Conservation (phyloP, 768 basidiomycete genomes). For the Collybia mongolica region DNA sequence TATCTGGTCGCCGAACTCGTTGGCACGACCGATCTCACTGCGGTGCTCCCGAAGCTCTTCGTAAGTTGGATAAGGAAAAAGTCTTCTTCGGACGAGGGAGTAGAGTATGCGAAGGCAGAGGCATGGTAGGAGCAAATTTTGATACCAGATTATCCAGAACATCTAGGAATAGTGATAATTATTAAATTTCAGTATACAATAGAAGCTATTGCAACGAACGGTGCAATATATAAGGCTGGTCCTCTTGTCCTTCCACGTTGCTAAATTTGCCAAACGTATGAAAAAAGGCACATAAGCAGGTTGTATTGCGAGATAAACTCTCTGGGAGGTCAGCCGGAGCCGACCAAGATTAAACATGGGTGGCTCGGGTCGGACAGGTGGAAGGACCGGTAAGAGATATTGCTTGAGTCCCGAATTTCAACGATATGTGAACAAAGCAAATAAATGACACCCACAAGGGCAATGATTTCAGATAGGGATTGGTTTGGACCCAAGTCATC, state of each 20-base stretch:
- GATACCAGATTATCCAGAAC: constrained; percentile 66
- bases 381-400: constrained; percentile 47
- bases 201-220: constrained; percentile 33
- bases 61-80: constrained; percentile 56
- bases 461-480: not conserved
- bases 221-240: constrained; percentile 49
- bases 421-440: constrained; percentile 47
- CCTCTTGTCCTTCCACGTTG: constrained; percentile 52
- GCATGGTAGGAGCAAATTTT: constrained; percentile 53
- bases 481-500: not conserved
- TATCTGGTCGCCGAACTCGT: constrained; percentile 50
- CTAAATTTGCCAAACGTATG: constrained; percentile 35
- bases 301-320: constrained; percentile 53
- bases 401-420: constrained; percentile 46
- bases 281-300: constrained; percentile 50
- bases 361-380: constrained; percentile 32
- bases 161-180: constrained; percentile 28
- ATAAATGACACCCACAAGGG: too few species aligned
- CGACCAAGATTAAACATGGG: constrained; percentile 56
- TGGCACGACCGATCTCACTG: constrained; percentile 44
- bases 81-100: constrained; percentile 43
- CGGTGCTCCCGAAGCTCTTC: constrained; percentile 53
- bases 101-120: constrained; percentile 47
- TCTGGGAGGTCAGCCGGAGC: constrained; percentile 47
- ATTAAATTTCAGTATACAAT: not conserved